Evolutionary conservation across 2,329 filamentous ascomycete species (phyloP).

Genomic region (Fusarium sp.): DNA sequence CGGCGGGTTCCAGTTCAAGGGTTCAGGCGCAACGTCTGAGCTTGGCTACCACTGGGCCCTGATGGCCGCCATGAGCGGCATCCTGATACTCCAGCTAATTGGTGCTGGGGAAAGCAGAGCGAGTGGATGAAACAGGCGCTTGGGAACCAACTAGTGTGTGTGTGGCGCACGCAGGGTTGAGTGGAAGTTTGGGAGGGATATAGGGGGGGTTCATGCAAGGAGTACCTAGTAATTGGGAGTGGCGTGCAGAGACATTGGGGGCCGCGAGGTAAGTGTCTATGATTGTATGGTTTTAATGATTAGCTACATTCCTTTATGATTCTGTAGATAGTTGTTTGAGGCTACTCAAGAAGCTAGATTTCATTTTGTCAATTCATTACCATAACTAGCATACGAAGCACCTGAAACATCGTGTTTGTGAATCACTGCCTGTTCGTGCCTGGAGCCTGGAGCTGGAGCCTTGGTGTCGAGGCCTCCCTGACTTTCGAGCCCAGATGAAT

Average conservation of each 20-base stretch:
- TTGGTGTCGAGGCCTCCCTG: not conserved
- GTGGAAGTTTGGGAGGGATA: not conserved
- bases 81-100: conserved; percentile 11
- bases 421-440: not conserved
- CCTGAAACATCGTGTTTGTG: not conserved
- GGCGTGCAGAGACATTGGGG: not conserved
- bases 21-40: conserved; percentile 12
- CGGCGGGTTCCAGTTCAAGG: conserved; percentile 16
- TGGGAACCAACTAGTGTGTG: not conserved
- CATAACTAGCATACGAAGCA: not conserved
- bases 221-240: not conserved
- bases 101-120: not conserved
- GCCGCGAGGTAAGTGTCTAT: not conserved
- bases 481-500: not conserved
- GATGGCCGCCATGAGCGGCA: conserved; percentile 21
- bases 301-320: not conserved
- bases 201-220: not conserved
- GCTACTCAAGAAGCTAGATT: not conserved
- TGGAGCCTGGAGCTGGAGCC: not conserved
- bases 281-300: not conserved
- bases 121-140: not conserved
- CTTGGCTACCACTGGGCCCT: conserved; percentile 32
- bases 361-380: not conserved
- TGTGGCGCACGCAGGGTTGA: not conserved
- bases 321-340: not conserved